A percentile compares a stretch with the other conserved stretches of the same genome.
phyloP scores from a whole-genome alignment of 176 grass and related monocot genomes.

The Juncus inflexus region DNA sequence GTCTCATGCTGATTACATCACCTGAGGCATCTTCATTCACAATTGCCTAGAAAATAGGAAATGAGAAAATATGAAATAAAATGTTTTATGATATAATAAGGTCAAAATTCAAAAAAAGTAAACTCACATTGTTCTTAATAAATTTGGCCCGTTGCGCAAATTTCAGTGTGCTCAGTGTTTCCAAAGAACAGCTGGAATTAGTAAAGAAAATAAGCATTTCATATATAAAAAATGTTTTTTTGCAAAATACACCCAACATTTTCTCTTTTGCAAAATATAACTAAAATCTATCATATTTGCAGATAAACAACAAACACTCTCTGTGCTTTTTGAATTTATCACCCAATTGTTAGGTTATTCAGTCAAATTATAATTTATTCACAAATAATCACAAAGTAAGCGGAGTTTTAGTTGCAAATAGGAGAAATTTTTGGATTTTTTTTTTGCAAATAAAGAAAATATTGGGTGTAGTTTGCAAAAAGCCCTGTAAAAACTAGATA shows the following conservation, averaged over 20 bases:
- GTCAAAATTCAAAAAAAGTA: slow-evolving; percentile 1
- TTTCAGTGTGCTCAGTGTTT: slow-evolving; percentile 97
- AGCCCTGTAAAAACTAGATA: not conserved
- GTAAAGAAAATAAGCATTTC: not conserved
- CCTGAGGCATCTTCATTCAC: slow-evolving; percentile 98
- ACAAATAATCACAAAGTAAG: no score
- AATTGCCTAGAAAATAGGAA: slow-evolving; percentile 51
- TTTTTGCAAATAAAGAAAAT: slow-evolving; percentile 12
- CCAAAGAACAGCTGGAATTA: slow-evolving; percentile 60
- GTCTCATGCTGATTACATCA: slow-evolving; percentile 84
- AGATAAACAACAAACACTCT: no score
- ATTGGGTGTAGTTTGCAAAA: slow-evolving; percentile 2
- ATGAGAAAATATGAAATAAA: slow-evolving; percentile 17
- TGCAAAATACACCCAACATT: no score
- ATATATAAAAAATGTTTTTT: no score
- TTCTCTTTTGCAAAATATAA: no score
- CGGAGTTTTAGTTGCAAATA: no score
- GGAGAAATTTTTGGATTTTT: not conserved
- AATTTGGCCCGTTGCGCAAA: slow-evolving; percentile 95
- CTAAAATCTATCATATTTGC: no score
- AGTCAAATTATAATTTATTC: no score
- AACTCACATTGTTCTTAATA: slow-evolving; percentile 86
- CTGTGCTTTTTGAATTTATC: no score
- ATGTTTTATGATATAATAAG: not conserved
- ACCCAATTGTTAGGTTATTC: no score